Evolutionary conservation across 1,284 basidiomycete species (phyloP).

Genomic region (Papiliotrema laurentii): DNA sequence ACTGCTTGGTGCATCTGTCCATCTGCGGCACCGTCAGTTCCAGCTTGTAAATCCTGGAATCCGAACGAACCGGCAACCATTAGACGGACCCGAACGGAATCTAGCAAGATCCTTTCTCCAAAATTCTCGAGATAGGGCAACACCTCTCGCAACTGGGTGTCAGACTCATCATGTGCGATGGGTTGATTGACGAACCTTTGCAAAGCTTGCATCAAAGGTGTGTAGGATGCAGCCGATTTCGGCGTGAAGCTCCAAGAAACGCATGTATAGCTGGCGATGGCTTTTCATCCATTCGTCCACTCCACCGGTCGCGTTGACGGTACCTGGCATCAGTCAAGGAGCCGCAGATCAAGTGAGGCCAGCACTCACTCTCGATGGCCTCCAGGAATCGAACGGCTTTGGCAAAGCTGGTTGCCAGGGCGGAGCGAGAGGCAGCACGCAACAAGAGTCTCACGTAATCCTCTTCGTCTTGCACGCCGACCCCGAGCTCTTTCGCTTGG

Average conservation of each 20-base stretch:
- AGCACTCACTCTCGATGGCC: slow-evolving; percentile 12
- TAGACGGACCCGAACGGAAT: slow-evolving; percentile 19
- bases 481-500: slow-evolving; percentile 7
- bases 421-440: slow-evolving; percentile 13
- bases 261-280: slow-evolving; percentile 14
- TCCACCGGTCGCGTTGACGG: slow-evolving; percentile 21
- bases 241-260: slow-evolving; percentile 14
- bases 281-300: slow-evolving; percentile 10
- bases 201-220: slow-evolving; percentile 13
- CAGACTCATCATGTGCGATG: neutral
- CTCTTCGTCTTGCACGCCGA: slow-evolving; percentile 4
- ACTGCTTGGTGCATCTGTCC: slow-evolving; percentile 13
- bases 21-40: slow-evolving; percentile 2
- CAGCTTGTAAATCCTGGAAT: neutral
- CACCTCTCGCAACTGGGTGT: slow-evolving; percentile 13
- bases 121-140: slow-evolving; percentile 13
- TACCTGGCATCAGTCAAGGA: slow-evolving; percentile 5
- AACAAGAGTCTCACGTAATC: slow-evolving; percentile 17
- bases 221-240: slow-evolving; percentile 24
- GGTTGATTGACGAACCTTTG: slow-evolving; percentile 14
- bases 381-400: slow-evolving; percentile 17
- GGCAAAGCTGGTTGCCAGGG: slow-evolving; percentile 17
- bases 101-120: slow-evolving; percentile 19
- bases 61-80: slow-evolving; percentile 13
- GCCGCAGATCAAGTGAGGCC: neutral